These are phyloP conservation scores for Lichenothelia convexa DNA, from an alignment of 495 filamentous ascomycete species.

Conservation along the genomic window DNA sequence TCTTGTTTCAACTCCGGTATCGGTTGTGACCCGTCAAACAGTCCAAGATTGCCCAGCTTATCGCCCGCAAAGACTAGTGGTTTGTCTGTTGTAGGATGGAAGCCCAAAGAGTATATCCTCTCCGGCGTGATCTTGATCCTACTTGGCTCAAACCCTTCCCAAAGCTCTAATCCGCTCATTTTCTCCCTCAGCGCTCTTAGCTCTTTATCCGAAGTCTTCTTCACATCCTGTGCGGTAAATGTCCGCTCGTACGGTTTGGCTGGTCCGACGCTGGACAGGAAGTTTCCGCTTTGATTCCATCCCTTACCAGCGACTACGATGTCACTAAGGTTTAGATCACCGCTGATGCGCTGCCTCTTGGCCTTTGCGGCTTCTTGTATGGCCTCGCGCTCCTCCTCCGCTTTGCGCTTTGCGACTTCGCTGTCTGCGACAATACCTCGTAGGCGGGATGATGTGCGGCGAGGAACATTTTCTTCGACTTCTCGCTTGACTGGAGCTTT, in stretches of 20 bases:
- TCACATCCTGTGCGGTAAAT: constrained; percentile 63
- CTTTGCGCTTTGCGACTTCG: constrained; percentile 61
- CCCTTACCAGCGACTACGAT: constrained; percentile 60
- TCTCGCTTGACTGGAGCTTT: constrained; percentile 29
- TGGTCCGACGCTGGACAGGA: constrained; percentile 37
- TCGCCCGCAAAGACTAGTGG: constrained; percentile 88
- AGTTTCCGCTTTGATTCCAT: constrained; percentile 32
- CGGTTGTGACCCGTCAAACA: constrained; percentile 79
- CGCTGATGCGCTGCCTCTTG: constrained; percentile 55
- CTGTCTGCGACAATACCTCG: constrained; percentile 50
- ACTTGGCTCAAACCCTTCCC: constrained; percentile 63
- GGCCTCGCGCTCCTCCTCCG: constrained; percentile 49
- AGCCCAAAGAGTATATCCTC: constrained; percentile 69
- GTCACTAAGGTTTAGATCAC: constrained; percentile 52
- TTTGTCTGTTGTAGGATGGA: constrained; percentile 75
- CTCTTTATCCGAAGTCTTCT: constrained; percentile 60
- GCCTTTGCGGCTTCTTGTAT: constrained; percentile 40
- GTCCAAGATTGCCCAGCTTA: constrained; percentile 80
- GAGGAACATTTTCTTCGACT: constrained; percentile 30
- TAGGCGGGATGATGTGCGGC: constrained; percentile 47
- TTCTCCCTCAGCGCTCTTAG: constrained; percentile 59
- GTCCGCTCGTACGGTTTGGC: constrained; percentile 65
- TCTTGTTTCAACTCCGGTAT: constrained; percentile 29
- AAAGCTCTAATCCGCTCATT: constrained; percentile 64
- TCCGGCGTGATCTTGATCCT: constrained; percentile 87